A percentile compares a stretch with the other conserved stretches of the same genome.
Conservation (phyloP, 31 red algal genomes). For the Porphyra umbilicalis region DNA sequence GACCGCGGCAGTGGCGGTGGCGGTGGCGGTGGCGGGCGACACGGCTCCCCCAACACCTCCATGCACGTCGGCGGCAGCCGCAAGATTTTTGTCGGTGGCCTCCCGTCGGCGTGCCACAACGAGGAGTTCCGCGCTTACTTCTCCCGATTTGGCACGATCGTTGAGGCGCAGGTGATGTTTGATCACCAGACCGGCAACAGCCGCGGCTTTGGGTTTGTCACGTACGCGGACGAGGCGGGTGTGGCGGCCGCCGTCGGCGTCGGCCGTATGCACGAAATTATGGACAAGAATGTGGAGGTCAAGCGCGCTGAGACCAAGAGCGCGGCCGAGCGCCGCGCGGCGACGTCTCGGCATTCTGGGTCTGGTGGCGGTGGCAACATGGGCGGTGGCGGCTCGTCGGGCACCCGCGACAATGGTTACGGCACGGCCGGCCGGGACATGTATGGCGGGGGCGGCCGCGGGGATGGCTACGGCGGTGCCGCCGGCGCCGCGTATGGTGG, state of each 20-base stretch:
- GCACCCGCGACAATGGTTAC: not conserved
- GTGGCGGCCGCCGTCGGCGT: conserved; percentile 44
- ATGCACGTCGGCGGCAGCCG: conserved; percentile 35
- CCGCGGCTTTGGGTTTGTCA: conserved; percentile 91
- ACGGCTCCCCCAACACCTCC: conserved; percentile 11
- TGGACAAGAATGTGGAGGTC: conserved; percentile 69
- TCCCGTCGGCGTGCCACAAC: conserved; percentile 72
- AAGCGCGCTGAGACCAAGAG: conserved; percentile 69
- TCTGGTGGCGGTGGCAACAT: not conserved
- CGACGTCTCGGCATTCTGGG: not conserved
- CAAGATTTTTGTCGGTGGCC: conserved; percentile 86
- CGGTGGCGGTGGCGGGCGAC: not conserved
- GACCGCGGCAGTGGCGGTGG: not conserved
- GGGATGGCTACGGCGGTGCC: not conserved
- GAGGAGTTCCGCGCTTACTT: conserved; percentile 66
- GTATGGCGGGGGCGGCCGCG: not conserved
- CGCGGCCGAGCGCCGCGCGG: not conserved
- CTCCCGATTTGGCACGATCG: conserved; percentile 51
- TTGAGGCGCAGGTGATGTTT: conserved; percentile 76
- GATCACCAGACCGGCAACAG: conserved; percentile 87
- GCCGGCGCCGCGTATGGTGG: not conserved
- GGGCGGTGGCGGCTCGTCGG: not conserved
- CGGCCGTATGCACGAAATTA: conserved; percentile 33
- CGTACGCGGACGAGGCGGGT: conserved; percentile 46
- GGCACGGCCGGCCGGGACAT: not conserved